Base-by-base conservation (phyloP, 2,329 filamentous ascomycete species). In the Triangularia setosa region DNA sequence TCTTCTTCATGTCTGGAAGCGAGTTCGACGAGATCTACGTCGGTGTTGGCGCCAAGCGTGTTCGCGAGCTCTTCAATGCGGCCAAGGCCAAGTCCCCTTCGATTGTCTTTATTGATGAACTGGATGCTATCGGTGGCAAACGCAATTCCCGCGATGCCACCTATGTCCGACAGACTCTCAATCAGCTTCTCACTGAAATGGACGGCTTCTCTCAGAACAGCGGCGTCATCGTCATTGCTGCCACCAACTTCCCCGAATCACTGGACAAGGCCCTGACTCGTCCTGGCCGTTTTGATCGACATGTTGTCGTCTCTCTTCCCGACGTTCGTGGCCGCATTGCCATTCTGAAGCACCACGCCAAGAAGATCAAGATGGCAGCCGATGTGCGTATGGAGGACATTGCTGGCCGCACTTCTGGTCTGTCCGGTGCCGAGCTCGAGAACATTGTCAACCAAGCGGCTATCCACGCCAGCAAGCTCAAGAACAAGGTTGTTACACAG, bases 1-100 rank as follows among this genome's bases (percentile, higher is more conserved):
- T 99, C 84, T 99, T 98, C 84, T 99, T 97, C 84, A 98, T 99
- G 94, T 99, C 95, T 73, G 95, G 95, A 59, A 96, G 92, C 64
- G 95, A 99, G 76, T 99, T 99, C 74, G 95, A 99, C 73, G 95
- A 99, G 78, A 90, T 99, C 60, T 99, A 97, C 73, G 96, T 99
- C 35, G 95, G 95, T 74, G 95, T 99, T 11, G 76, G 76, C 57
- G 76, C 76, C 35, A 77, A 99, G 83, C 91, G 95, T 73, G 94
- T 99, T 58, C 92, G 95, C 65, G 95, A 78, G 54, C 73, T 78
- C 40, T 78, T 78, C 64, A 65, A 72, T 48, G 70, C 72, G 2
- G 76, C 76, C 23, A 75, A 76, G 67, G 69, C 71, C 58, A 77
- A 77, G 69, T 70, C 76, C 18, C 76, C 76, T 1, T 73, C 76